Percentiles rank a stretch among this genome's conserved stretches.
phyloP scores from a whole-genome alignment of 2,329 filamentous ascomycete species.

The Cephalotrichum gorgonifer region DNA sequence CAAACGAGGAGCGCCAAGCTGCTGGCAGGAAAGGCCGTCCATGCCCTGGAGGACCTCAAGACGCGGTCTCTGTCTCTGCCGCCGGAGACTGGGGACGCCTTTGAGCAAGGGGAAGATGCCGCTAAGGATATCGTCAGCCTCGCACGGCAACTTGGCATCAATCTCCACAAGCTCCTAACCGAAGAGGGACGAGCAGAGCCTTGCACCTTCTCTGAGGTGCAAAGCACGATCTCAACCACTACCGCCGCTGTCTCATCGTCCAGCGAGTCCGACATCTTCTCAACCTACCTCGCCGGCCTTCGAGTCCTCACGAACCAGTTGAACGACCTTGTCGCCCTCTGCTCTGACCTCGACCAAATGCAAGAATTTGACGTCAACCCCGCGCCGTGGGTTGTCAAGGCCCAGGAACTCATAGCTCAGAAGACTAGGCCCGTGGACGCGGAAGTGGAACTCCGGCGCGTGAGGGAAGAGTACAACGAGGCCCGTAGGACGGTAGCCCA shows the following conservation, averaged over 20 bases:
- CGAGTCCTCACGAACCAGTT: slow-evolving; percentile 54
- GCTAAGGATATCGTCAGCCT: slow-evolving; percentile 57
- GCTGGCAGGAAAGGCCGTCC: slow-evolving; percentile 65
- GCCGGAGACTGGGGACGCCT: slow-evolving; percentile 55
- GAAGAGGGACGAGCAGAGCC: slow-evolving; percentile 63
- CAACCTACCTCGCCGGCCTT: slow-evolving; percentile 56
- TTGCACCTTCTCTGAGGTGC: slow-evolving; percentile 56
- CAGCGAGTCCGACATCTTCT: slow-evolving; percentile 59
- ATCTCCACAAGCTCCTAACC: slow-evolving; percentile 54
- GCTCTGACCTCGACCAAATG: slow-evolving; percentile 60
- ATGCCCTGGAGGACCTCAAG: slow-evolving; percentile 68
- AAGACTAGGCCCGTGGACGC: slow-evolving; percentile 73
- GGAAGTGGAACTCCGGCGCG: slow-evolving; percentile 71
- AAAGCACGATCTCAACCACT: slow-evolving; percentile 49
- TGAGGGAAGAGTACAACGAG: slow-evolving; percentile 73
- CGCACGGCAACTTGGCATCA: slow-evolving; percentile 55
- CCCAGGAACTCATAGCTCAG: slow-evolving; percentile 70
- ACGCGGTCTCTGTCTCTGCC: slow-evolving; percentile 63
- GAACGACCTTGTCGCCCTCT: slow-evolving; percentile 59
- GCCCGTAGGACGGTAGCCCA: slow-evolving; percentile 61
- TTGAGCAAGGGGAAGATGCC: slow-evolving; percentile 58
- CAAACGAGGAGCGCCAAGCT: slow-evolving; percentile 79
- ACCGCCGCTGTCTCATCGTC: slow-evolving; percentile 39
- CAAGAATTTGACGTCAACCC: slow-evolving; percentile 68
- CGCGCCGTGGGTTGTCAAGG: slow-evolving; percentile 75